phyloP scores from a whole-genome alignment of 345 rosid genomes.

The Fremontodendron californicum region DNA sequence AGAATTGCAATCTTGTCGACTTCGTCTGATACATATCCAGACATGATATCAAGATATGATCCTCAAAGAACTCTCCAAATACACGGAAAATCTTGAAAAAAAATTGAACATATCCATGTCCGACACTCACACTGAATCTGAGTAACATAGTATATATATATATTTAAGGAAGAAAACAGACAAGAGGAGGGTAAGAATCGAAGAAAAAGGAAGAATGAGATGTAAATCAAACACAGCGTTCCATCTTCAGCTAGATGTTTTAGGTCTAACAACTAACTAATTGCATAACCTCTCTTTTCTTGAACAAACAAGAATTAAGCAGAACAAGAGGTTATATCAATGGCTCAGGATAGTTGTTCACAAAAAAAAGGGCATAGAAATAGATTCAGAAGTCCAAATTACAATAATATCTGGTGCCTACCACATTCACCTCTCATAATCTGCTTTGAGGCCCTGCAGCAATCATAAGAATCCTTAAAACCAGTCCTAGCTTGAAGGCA shows the following conservation, averaged over 20 bases:
- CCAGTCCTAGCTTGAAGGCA: background rate
- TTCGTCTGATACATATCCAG: too few relatives aligned
- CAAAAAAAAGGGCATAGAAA: background rate
- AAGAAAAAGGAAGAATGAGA: too few relatives aligned
- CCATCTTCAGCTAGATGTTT: too few relatives aligned
- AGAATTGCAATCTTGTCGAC: too few relatives aligned
- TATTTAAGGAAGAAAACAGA: too few relatives aligned
- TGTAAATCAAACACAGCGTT: background rate
- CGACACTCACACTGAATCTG: too few relatives aligned
- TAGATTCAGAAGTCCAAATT: background rate
- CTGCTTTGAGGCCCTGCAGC: background rate
- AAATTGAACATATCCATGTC: too few relatives aligned
- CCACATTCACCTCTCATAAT: background rate
- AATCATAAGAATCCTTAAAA: background rate
- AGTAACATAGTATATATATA: too few relatives aligned
- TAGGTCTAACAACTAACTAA: background rate
- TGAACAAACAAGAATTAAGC: background rate
- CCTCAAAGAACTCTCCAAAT: too few relatives aligned
- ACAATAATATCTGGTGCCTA: background rate
- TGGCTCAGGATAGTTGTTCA: background rate
- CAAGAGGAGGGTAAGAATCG: too few relatives aligned
- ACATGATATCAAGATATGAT: too few relatives aligned
- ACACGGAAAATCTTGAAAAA: too few relatives aligned
- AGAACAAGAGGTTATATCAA: background rate
- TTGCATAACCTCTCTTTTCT: background rate